These are phyloP conservation scores for Rehmannia glutinosa DNA, from an alignment of 257 asterid species.

Conservation along the genomic window DNA sequence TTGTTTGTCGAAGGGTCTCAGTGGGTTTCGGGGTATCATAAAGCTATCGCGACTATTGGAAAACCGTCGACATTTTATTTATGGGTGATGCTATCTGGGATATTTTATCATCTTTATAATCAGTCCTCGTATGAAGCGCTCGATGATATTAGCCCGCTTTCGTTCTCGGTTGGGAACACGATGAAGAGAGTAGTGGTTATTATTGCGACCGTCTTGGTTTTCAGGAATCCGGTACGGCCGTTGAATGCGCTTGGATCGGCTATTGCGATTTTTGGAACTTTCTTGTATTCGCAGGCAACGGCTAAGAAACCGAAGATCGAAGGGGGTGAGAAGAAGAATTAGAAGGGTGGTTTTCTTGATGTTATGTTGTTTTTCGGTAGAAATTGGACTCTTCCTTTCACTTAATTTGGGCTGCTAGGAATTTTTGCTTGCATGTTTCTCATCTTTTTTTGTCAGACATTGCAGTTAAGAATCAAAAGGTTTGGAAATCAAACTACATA, in stretches of 20 bases:
- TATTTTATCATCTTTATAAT: slow-evolving; percentile 84
- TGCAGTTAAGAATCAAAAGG: no score
- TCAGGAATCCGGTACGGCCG: slow-evolving; percentile 90
- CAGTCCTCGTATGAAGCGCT: slow-evolving; percentile 94
- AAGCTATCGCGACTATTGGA: slow-evolving; percentile 61
- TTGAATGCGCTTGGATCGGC: slow-evolving; percentile 90
- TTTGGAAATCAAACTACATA: no score
- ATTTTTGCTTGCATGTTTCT: slow-evolving; percentile 10
- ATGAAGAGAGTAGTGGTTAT: slow-evolving; percentile 98
- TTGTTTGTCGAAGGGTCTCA: slow-evolving; percentile 90
- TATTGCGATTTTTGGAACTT: slow-evolving; percentile 77
- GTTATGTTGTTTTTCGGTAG: slow-evolving; percentile 9
- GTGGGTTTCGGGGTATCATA: slow-evolving; percentile 84
- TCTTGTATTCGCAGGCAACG: slow-evolving; percentile 85
- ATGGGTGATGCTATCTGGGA: slow-evolving; percentile 84
- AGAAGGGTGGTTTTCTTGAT: slow-evolving; percentile 13
- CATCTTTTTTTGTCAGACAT: neutral
- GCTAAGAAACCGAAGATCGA: slow-evolving; percentile 63
- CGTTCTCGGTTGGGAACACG: slow-evolving; percentile 90
- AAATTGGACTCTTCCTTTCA: slow-evolving; percentile 12
- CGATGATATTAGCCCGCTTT: slow-evolving; percentile 89
- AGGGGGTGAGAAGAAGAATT: slow-evolving; percentile 48
- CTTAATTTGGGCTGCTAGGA: slow-evolving; percentile 13
- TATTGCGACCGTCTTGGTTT: slow-evolving; percentile 77
- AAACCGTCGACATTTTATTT: slow-evolving; percentile 56